Percentiles rank a stretch among this genome's conserved stretches.
These are phyloP conservation scores for Fraxinus platypoda DNA, from an alignment of 305 asterid species.

Conservation along the genomic window DNA sequence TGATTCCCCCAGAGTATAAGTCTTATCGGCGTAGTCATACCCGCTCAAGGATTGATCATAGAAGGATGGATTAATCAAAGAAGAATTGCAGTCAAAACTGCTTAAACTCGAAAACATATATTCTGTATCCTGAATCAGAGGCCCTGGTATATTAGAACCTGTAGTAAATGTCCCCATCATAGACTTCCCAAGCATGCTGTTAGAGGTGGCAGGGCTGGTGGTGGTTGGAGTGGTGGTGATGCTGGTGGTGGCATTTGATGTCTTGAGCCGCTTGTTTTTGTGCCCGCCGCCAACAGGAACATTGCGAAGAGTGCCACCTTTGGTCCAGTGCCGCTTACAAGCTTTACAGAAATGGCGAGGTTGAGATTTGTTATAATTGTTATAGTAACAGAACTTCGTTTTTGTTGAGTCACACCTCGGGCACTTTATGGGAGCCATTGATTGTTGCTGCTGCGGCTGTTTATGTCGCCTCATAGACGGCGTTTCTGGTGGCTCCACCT, in stretches of 20 bases:
- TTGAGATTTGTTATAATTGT: constrained; percentile 78
- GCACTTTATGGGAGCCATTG: constrained; percentile 50
- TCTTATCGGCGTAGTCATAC: constrained; percentile 28
- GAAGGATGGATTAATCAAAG: constrained; percentile 16
- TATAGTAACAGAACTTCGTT: constrained; percentile 84
- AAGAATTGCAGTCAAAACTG: constrained; percentile 31
- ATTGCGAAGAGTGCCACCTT: constrained; percentile 82
- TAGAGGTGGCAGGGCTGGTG: neutral
- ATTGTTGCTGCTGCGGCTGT: constrained; percentile 13
- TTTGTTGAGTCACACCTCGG: constrained; percentile 70
- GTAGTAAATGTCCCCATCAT: constrained; percentile 2
- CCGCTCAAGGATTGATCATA: constrained; percentile 24
- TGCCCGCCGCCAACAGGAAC: constrained; percentile 83
- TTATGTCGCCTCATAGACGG: constrained; percentile 32
- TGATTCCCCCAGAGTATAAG: constrained; percentile 53
- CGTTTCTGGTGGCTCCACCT: constrained; percentile 33
- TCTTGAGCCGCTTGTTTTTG: constrained; percentile 65
- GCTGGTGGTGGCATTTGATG: constrained; percentile 15
- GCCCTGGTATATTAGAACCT: constrained; percentile 21
- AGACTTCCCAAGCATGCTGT: neutral
- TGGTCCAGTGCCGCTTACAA: constrained; percentile 91
- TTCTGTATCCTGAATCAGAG: constrained; percentile 21
- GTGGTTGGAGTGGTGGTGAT: neutral
- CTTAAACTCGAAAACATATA: constrained; percentile 38
- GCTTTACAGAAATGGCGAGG: constrained; percentile 84